Evolutionary conservation across 352 stramenopile species (phyloP), one percentile per base, ranked within the genome.

Genomic region (Globisporangium solare): DNA sequence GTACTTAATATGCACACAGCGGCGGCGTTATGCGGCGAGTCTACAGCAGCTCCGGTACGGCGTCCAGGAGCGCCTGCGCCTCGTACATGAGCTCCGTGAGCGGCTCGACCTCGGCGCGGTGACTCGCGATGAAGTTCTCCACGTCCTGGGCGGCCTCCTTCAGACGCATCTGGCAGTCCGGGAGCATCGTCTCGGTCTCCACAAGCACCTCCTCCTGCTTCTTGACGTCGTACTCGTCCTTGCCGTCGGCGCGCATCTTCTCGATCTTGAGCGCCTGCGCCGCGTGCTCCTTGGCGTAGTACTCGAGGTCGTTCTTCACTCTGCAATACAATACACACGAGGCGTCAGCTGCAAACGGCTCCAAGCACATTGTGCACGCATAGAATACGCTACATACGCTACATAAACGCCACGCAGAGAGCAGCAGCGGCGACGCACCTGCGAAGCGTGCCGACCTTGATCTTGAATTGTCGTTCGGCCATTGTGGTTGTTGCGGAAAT

Each of bases 271-370:
- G 46, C 48, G 65, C 57, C 53, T 92, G 83, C 8, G 74, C 60
- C 10, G 60, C 51, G 64, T 84, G 77, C 63, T 92, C 83, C 60
- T 92, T 87, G 42, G 60, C 73, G 66, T 92, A 92, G 58, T 88
- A 92, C 64, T 84, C 79, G 17, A 92, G 64, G 54, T 92, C 83
- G 58, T 92, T 92, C 69, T 89, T 92, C 54, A 91, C 65, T 39
- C 81, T 90, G 48, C 17, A 8, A 3, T 6, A 35, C 27, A 35
- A 35, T 35, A 35, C 27, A 35, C 27, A 35, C 24, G n/a, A 35
- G 7, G 5, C 27, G 27, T 35, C 27, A 35, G 27, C 27, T 35
- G 5, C 27, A 10, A 35, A 31, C 18, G 18, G 15, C 37, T n/a
- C n/a, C 5, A 12, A 14, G n/a, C 12, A 8, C 1, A 11, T 17